These are phyloP conservation scores for Cryptococcus sp. DNA, from an alignment of 1,284 basidiomycete genomes.

Conservation along the genomic window DNA sequence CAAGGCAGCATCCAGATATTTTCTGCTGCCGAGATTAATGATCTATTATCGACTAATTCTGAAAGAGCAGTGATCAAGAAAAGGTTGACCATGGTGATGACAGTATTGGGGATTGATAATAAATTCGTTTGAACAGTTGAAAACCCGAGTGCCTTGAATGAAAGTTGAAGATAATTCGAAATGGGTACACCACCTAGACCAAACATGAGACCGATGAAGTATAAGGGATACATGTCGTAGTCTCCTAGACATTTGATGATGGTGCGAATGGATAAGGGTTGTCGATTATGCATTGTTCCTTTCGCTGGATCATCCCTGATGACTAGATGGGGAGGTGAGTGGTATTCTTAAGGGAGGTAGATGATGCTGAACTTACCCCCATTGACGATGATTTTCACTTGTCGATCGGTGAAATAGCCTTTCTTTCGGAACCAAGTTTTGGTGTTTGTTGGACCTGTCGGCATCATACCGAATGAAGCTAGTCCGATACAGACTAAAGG, in stretches of 20 bases:
- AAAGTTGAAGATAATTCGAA: slow-evolving; percentile 58
- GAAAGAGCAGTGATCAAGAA: slow-evolving; percentile 10
- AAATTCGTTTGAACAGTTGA: slow-evolving; percentile 60
- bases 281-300: slow-evolving; percentile 65
- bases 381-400: slow-evolving; percentile 49
- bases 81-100: slow-evolving; percentile 50
- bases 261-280: slow-evolving; percentile 57
- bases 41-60: slow-evolving; percentile 19
- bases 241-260: slow-evolving; percentile 55
- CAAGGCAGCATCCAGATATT: slow-evolving; percentile 26
- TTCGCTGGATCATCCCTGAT: slow-evolving; percentile 29
- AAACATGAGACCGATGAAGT: slow-evolving; percentile 24
- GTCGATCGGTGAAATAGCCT: slow-evolving; percentile 58
- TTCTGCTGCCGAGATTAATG: slow-evolving; percentile 14
- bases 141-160: slow-evolving; percentile 60
- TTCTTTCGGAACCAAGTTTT: slow-evolving; percentile 57
- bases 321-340: neutral
- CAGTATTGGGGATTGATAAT: slow-evolving; percentile 51
- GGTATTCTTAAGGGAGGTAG: too few species aligned
- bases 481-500: slow-evolving; percentile 42
- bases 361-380: slow-evolving; percentile 10
- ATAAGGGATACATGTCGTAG: slow-evolving; percentile 55
- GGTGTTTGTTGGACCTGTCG: slow-evolving; percentile 63
- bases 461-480: slow-evolving; percentile 65
- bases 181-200: slow-evolving; percentile 53